These are phyloP conservation scores for Passiflora organensis DNA, from an alignment of 345 rosid species.

Conservation along the genomic window DNA sequence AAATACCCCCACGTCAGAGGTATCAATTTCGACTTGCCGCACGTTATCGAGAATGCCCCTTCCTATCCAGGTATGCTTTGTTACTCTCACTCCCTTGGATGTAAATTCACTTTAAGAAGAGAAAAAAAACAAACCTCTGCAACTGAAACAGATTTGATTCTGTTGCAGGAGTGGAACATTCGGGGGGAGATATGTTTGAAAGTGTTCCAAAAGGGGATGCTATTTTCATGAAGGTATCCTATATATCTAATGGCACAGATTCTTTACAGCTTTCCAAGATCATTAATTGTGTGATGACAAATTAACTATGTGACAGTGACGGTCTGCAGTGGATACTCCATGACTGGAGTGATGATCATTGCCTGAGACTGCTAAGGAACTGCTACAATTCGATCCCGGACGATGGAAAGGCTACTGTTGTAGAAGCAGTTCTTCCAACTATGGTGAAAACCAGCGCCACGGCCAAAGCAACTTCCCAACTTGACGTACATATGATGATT, in stretches of 20 bases:
- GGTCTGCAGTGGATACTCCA: constrained; percentile 36
- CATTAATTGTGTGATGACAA: background rate
- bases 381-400: constrained; percentile 39
- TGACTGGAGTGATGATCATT: constrained; percentile 39
- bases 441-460: constrained; percentile 17
- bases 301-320: background rate
- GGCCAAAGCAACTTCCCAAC: constrained; percentile 31
- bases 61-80: background rate
- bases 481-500: constrained; percentile 48
- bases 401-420: constrained; percentile 38
- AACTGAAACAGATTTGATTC: background rate
- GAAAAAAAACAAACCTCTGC: background rate
- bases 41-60: background rate
- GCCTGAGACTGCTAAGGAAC: constrained; percentile 41
- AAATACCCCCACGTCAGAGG: background rate
- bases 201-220: constrained; percentile 3
- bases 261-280: background rate
- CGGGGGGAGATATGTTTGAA: constrained; percentile 4
- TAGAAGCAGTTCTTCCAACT: constrained; percentile 36
- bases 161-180: constrained; percentile 3
- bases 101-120: background rate
- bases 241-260: background rate
- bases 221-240: background rate
- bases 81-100: too few relatives aligned
- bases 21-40: background rate